Base-by-base conservation (phyloP, 805 yeast species). In the Starmerella apicola region DNA sequence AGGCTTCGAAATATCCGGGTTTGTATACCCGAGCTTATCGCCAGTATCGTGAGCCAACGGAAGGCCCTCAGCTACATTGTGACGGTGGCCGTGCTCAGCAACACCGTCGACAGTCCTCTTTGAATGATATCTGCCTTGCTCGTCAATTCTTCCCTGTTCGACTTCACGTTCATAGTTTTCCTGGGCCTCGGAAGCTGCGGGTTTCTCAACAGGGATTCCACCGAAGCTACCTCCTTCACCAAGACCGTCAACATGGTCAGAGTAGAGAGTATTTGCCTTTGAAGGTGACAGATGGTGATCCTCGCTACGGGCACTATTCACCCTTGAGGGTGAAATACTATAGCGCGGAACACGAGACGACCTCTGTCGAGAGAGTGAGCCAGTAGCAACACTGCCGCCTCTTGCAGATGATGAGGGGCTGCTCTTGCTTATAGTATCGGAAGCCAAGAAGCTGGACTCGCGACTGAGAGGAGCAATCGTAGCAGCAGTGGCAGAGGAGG, bases 261-360 rank as follows among this genome's bases (percentile, higher is more conserved):
- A 24, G 25, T 26, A 23, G n/a, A 44, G 31, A 7, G 45, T 37
- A 13, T 20, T 31, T 7, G 32, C 37, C 35, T 38, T 41, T 5
- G 46, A 29, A 3, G 49, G 49, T 18, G 49, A 45, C 21, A 42
- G 30, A 15, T 36, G 41, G 36, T 45, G n/a, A n/a, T n/a, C 40
- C 21, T 44, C 47, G n/a, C 39, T 29, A 28, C 23, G 27, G n/a
- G 41, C 27, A 7, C 42, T 37, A 13, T 20, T 31, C 10, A 35
- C 37, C 35, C 36, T 41, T 5, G 46, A 29, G 5, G 49, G 49
- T 18, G 49, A 45, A 22, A 42, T 34, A 15, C 32, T 39, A 34
- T 45, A 24, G 20, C 5, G 8, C 9, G 34, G 34, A 4, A 32
- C 34, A 8, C 34, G 24, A 12, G 34, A 19, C 5, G 15, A 12